Percentiles rank a stretch among this genome's conserved stretches.
These are phyloP conservation scores for Pseudogymnoascus sp. DNA, from an alignment of 2,329 filamentous ascomycete species.

Conservation along the genomic window DNA sequence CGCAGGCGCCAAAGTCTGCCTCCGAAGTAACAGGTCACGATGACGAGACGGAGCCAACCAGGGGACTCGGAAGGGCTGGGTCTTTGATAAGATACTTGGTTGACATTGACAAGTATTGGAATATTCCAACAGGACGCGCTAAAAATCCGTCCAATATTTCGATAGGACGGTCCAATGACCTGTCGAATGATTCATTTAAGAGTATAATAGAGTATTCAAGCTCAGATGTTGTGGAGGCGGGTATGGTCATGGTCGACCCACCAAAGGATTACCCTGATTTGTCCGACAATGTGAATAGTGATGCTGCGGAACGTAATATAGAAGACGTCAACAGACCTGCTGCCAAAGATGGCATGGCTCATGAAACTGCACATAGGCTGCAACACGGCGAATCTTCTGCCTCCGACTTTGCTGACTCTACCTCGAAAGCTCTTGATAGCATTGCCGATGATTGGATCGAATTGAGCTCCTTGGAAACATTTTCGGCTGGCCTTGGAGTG, in stretches of 20 bases:
- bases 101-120: neutral
- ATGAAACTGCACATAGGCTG: neutral
- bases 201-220: neutral
- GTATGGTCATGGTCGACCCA: neutral
- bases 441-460: neutral
- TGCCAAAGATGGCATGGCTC: neutral
- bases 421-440: neutral
- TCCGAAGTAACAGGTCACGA: neutral
- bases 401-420: neutral
- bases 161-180: neutral
- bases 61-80: neutral
- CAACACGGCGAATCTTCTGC: neutral
- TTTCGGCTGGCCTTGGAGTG: neutral
- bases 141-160: neutral
- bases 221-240: neutral
- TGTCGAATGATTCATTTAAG: neutral
- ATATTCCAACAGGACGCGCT: neutral
- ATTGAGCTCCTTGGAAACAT: neutral
- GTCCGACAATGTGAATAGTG: neutral
- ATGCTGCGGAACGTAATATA: neutral
- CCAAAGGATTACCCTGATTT: neutral
- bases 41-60: neutral
- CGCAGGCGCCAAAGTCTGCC: neutral
- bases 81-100: constrained; percentile 2
- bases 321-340: neutral